Evolutionary conservation across 345 rosid genomes (phyloP), one percentile per base, ranked within the genome.

Genomic region (Salix purpurea): DNA sequence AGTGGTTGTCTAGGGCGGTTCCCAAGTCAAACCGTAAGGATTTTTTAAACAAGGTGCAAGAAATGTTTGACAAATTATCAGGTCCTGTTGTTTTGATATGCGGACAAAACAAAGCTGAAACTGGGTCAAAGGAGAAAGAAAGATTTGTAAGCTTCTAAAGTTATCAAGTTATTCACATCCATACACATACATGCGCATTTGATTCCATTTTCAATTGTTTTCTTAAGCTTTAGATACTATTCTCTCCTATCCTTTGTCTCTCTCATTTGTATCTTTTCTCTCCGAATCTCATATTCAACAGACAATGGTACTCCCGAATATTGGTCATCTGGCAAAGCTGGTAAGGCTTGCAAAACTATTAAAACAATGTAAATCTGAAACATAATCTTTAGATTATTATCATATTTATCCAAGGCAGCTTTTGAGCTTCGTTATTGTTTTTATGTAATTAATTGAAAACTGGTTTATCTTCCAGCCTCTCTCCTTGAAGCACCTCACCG

Each of bases 1-100:
- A 82, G 67, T 95, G 99, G 99, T 86, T 96, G 90, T 93, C 95
- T 76, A 90, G 94, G 84, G 99, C 92, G 15, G 97, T 88, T 72
- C 91, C 94, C 61, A 93, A 87, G 84, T 89, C 91, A 39, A 88
- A 90, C 58, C 87, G 83, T 70, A 86, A 84, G 81, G 92, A 90
- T 74, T 96, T 93, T 90, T 81, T 96, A 56, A 70, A 39, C n/a
- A 96, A 86, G 84, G 87, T 92, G 80, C 89, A 86, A 74, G 91
- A 89, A 82, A 89, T 89, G 87, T 89, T 96, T 81, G 92, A 92
- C 77, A 84, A 88, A 83, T 74, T 96, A 82, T 83, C 88, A 58
- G 96, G 97, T 62, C 94, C 98, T 72, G 90, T 90, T 70, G 96
- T 96, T 72, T 75, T 96, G 84, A 93, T 96, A 80, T 93, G 98